These are phyloP conservation scores for Calonectria fujianensis DNA, from an alignment of 2,329 filamentous ascomycete genomes.

Conservation along the genomic window DNA sequence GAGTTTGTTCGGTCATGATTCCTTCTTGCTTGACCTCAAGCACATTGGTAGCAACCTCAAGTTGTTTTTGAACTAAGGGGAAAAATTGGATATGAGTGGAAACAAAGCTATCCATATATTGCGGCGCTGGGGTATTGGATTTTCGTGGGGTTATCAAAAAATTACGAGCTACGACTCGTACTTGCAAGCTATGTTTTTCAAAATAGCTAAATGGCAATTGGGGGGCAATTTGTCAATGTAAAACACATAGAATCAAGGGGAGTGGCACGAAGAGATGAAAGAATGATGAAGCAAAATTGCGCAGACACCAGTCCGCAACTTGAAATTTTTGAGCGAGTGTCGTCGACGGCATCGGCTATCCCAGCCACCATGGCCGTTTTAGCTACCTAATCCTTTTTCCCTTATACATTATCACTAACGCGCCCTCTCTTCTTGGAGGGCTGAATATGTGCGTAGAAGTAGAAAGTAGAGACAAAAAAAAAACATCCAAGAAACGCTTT, in stretches of 20 bases:
- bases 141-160: not conserved
- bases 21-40: constrained; percentile 93
- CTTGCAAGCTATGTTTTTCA: not conserved
- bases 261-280: not conserved
- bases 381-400: constrained; percentile 18
- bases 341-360: constrained; percentile 24
- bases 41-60: constrained; percentile 91
- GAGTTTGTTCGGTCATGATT: constrained; percentile 97
- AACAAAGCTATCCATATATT: not conserved
- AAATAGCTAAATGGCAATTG: not conserved
- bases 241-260: not conserved
- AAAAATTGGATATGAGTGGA: not conserved
- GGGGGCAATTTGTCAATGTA: constrained; percentile 14
- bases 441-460: constrained; percentile 34
- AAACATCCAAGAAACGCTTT: not conserved
- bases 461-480: constrained; percentile 1
- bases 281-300: not conserved
- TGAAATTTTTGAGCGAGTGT: constrained; percentile 31
- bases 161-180: not conserved
- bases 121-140: constrained; percentile 16
- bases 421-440: not conserved
- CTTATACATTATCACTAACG: constrained; percentile 40
- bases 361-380: constrained; percentile 6
- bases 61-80: constrained; percentile 80
- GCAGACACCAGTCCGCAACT: constrained; percentile 20